Percentiles rank a stretch among this genome's conserved stretches.
Conservation (phyloP, 164 flowering plant genomes). For the Tetracentron sinense region DNA sequence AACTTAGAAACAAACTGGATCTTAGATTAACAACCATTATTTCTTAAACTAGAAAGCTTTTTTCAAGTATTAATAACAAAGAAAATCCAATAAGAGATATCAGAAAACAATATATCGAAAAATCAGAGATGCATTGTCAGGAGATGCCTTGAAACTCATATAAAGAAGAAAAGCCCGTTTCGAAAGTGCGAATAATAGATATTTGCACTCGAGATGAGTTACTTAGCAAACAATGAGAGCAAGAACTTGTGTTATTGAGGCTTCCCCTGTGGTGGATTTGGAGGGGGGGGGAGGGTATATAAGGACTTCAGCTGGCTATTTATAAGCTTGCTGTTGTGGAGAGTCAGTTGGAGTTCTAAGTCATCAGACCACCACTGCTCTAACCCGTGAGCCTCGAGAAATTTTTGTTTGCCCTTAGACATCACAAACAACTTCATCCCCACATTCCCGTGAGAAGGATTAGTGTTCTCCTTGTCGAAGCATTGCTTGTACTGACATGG, state of each 20-base stretch:
- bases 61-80: too few relatives aligned
- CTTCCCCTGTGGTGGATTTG: constrained; percentile 23
- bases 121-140: too few relatives aligned
- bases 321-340: constrained; percentile 68
- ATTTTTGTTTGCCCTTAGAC: constrained; percentile 85
- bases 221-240: background rate
- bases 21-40: too few relatives aligned
- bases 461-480: constrained; percentile 54
- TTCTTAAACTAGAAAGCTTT: too few relatives aligned
- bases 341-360: constrained; percentile 69
- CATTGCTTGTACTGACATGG: too few relatives aligned
- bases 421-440: constrained; percentile 78
- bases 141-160: too few relatives aligned
- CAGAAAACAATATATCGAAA: too few relatives aligned
- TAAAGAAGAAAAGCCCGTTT: too few relatives aligned
- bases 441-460: constrained; percentile 28
- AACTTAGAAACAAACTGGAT: too few relatives aligned
- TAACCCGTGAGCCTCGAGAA: constrained; percentile 91
- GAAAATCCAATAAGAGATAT: too few relatives aligned
- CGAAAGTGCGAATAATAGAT: background rate
- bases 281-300: constrained; percentile 39
- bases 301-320: constrained; percentile 71
- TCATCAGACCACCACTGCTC: too few relatives aligned
- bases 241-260: constrained; percentile 9
- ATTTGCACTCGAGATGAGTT: background rate